Conservation (phyloP, 1,284 basidiomycete species). For the Wolfiporia cocos region DNA sequence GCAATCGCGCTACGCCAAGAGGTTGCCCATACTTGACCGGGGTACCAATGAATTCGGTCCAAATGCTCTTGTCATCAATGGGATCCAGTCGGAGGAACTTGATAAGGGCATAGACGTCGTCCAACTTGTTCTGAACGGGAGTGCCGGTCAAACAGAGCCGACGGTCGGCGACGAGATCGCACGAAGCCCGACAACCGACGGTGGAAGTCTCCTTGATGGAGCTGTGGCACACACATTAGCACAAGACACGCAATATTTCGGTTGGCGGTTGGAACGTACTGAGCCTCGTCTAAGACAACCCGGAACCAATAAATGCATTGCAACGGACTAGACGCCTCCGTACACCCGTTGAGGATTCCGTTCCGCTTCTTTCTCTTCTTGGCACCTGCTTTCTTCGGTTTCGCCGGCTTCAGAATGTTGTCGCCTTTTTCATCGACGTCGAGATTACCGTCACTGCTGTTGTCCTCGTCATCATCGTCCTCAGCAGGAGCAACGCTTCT, state of each 20-base stretch:
- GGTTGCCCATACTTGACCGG: conserved; percentile 90
- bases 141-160: conserved; percentile 95
- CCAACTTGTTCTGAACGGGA: conserved; percentile 97
- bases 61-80: conserved; percentile 88
- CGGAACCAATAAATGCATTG: conserved; percentile 98
- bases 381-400: conserved; percentile 52
- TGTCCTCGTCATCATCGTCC: conserved; percentile 63
- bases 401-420: conserved; percentile 45
- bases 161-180: conserved; percentile 91
- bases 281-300: conserved; percentile 96
- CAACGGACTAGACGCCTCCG: conserved; percentile 78
- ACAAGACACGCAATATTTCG: conserved; percentile 1
- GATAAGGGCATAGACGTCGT: conserved; percentile 95
- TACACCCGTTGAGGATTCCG: conserved; percentile 30
- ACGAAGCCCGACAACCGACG: conserved; percentile 90
- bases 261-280: conserved; percentile 51
- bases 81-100: conserved; percentile 93
- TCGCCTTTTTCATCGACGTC: conserved; percentile 71
- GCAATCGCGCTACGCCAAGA: conserved; percentile 89
- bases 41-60: conserved; percentile 90
- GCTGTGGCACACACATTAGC: conserved; percentile 36
- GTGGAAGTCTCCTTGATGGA: conserved; percentile 96
- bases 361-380: conserved; percentile 61
- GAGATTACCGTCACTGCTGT: conserved; percentile 60
- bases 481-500: conserved; percentile 51